Conservation (phyloP, 306 rosid species). For the Prunus davidiana region DNA sequence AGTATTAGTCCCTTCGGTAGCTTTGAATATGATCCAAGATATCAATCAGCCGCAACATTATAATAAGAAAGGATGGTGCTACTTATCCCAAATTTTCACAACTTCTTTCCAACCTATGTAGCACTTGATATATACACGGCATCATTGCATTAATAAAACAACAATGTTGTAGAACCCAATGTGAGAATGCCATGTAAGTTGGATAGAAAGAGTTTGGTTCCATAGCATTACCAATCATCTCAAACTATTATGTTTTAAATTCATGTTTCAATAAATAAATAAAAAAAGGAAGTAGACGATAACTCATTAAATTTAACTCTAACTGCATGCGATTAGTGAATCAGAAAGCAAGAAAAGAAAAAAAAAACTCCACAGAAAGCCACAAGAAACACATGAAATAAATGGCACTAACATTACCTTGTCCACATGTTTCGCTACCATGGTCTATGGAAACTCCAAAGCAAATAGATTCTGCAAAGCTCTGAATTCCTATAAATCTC, state of each 20-base stretch:
- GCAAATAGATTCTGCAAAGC: constrained; percentile 74
- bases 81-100: background rate
- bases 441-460: constrained; percentile 46
- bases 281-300: background rate
- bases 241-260: background rate
- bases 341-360: constrained; percentile 4
- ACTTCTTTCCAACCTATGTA: background rate
- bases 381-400: constrained; percentile 4
- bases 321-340: background rate
- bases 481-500: constrained; percentile 71
- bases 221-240: background rate
- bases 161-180: background rate
- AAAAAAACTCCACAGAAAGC: background rate
- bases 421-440: constrained; percentile 32
- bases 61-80: background rate
- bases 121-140: background rate
- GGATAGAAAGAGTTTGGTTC: background rate
- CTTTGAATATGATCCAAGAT: background rate
- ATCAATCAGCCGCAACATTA: background rate
- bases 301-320: background rate
- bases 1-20: background rate
- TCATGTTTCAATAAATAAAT: background rate
- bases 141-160: background rate
- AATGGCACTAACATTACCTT: constrained; percentile 50
- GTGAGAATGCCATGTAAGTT: background rate